Percentiles rank a stretch among this genome's conserved stretches.
These are phyloP conservation scores for Zymoseptoria ardabiliae DNA, from an alignment of 2,329 filamentous ascomycete genomes.

Conservation along the genomic window DNA sequence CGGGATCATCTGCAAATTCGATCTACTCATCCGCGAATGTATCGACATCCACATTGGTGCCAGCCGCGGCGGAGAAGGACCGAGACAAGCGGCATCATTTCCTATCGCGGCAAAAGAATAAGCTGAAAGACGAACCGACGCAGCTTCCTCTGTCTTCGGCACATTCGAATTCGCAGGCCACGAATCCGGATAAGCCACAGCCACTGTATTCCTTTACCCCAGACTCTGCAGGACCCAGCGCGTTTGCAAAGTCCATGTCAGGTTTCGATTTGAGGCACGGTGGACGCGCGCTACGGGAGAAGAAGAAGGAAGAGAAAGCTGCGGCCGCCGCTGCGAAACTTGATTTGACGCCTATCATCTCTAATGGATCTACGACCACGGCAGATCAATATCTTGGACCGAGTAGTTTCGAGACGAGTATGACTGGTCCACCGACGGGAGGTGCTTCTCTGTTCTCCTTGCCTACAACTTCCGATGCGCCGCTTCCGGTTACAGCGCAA, in stretches of 20 bases:
- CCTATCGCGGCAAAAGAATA: conserved; percentile 70
- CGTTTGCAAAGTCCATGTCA: conserved; percentile 76
- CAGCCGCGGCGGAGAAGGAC: conserved; percentile 51
- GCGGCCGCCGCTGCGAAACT: conserved; percentile 31
- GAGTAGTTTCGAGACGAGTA: conserved; percentile 18
- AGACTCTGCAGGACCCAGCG: conserved; percentile 60
- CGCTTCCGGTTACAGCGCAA: conserved; percentile 29
- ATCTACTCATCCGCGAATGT: conserved; percentile 70
- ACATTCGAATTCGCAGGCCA: conserved; percentile 67
- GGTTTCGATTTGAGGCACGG: conserved; percentile 72
- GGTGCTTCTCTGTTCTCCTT: conserved; percentile 27
- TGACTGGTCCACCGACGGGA: conserved; percentile 24
- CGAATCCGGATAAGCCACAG: conserved; percentile 65
- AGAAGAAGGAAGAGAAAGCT: conserved; percentile 50
- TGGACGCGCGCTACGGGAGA: conserved; percentile 68
- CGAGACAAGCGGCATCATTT: conserved; percentile 77
- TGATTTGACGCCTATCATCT: conserved; percentile 25
- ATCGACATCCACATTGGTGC: conserved; percentile 68
- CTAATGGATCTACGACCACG: conserved; percentile 23
- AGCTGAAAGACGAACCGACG: conserved; percentile 59
- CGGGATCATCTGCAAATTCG: conserved; percentile 48
- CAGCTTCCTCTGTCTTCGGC: conserved; percentile 67
- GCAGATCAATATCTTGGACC: conserved; percentile 22
- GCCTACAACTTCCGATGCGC: conserved; percentile 21
- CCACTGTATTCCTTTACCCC: conserved; percentile 77